A percentile compares a stretch with the other conserved stretches of the same genome.
Evolutionary conservation across 257 asterid genomes (phyloP).

Genomic region (Verbena officinalis): DNA sequence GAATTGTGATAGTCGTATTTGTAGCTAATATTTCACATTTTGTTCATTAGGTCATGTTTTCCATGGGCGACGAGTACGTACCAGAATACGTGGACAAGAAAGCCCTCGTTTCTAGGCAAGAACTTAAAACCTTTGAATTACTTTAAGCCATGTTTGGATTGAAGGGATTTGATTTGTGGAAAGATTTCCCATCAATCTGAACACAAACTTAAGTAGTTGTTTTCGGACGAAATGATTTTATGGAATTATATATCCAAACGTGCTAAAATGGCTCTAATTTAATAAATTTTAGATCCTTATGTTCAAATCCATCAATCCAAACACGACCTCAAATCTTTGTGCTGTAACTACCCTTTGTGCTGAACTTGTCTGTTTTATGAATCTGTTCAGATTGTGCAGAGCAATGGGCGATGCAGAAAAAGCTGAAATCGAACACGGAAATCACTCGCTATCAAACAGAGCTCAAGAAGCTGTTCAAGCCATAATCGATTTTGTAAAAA

Average conservation of each 20-base stretch:
- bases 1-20: too few species aligned
- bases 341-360: neutral
- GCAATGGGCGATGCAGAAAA: conserved; percentile 96
- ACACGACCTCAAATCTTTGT: too few species aligned
- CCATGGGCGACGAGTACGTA: conserved; percentile 88
- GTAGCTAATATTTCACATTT: too few species aligned
- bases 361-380: neutral
- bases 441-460: conserved; percentile 85
- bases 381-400: conserved; percentile 56
- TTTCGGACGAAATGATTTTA: too few species aligned
- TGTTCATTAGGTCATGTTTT: conserved; percentile 69
- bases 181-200: too few species aligned
- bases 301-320: neutral
- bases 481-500: conserved; percentile 68
- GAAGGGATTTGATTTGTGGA: too few species aligned
- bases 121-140: neutral
- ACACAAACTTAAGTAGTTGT: too few species aligned
- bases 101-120: conserved; percentile 81
- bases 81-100: conserved; percentile 95
- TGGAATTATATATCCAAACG: too few species aligned
- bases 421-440: conserved; percentile 76
- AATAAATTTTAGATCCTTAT: neutral
- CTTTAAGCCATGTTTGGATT: neutral
- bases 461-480: conserved; percentile 72
- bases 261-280: too few species aligned